These are phyloP conservation scores for Ceratobasidium sp. DNA, from an alignment of 1,284 basidiomycete genomes.

Conservation along the genomic window DNA sequence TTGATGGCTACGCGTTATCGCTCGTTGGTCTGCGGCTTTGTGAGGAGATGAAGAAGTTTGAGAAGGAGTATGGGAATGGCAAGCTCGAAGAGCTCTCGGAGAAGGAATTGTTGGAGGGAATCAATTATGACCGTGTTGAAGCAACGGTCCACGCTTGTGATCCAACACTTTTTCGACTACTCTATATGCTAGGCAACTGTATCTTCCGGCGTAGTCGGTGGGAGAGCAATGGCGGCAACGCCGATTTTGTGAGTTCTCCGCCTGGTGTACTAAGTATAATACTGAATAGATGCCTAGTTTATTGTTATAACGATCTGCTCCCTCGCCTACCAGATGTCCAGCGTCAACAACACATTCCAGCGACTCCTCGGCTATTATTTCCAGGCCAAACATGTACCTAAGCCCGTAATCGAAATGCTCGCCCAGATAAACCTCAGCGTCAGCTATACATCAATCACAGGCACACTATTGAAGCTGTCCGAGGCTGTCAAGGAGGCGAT, in stretches of 20 bases:
- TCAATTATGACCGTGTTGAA: not conserved
- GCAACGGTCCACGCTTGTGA: not conserved
- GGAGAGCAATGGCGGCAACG: not conserved
- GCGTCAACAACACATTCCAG: conserved; percentile 1
- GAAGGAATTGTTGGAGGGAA: not conserved
- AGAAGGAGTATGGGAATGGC: too few species aligned
- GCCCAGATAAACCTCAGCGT: not conserved
- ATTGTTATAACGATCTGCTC: not conserved
- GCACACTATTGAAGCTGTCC: not conserved
- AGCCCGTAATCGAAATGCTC: not conserved
- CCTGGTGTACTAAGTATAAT: not conserved
- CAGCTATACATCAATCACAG: not conserved
- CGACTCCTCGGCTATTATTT: conserved; percentile 6
- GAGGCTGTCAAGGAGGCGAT: not conserved
- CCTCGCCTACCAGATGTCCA: not conserved
- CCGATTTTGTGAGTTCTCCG: not conserved
- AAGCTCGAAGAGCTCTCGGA: not conserved
- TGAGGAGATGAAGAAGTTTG: not conserved
- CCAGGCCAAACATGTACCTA: conserved; percentile 17
- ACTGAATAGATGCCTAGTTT: not conserved
- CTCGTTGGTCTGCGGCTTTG: not conserved
- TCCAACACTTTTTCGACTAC: not conserved
- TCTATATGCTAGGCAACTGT: not conserved
- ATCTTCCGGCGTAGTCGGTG: not conserved
- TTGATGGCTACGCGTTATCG: not conserved